phyloP scores from a whole-genome alignment of 1,284 basidiomycete species.

The Irpex rosettiformis region DNA sequence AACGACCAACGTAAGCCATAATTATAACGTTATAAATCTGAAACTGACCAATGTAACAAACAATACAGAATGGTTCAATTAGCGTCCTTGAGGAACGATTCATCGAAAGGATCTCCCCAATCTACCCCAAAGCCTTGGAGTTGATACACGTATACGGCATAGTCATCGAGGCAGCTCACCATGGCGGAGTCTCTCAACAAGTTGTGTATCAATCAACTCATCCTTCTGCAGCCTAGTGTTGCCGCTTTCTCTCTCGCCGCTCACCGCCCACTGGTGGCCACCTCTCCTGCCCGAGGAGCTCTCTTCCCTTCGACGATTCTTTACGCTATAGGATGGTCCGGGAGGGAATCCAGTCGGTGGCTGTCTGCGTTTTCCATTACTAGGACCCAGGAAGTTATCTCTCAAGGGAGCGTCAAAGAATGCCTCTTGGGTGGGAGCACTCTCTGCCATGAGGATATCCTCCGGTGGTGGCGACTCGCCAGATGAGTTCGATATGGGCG shows the following conservation, averaged over 20 bases:
- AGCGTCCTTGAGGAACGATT: slow-evolving; percentile 28
- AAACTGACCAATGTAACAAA: neutral
- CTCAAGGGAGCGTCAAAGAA: neutral
- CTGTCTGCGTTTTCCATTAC: slow-evolving; percentile 28
- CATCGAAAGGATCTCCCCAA: slow-evolving; percentile 47
- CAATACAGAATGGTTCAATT: slow-evolving; percentile 5
- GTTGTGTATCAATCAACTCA: slow-evolving; percentile 36
- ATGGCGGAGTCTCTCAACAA: slow-evolving; percentile 37
- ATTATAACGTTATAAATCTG: neutral
- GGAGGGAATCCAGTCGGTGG: slow-evolving; percentile 25
- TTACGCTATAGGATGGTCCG: slow-evolving; percentile 22
- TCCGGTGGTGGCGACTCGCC: slow-evolving; percentile 18
- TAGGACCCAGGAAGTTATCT: neutral
- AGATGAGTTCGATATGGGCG: slow-evolving; percentile 24
- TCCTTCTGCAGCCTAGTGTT: slow-evolving; percentile 32
- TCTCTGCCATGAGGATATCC: slow-evolving; percentile 5
- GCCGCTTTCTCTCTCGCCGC: slow-evolving; percentile 22
- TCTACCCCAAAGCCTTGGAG: slow-evolving; percentile 27
- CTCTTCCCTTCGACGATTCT: slow-evolving; percentile 40
- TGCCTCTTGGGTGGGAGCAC: neutral
- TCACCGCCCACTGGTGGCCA: slow-evolving; percentile 19
- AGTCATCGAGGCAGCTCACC: slow-evolving; percentile 25
- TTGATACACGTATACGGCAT: neutral
- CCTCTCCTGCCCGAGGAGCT: neutral
- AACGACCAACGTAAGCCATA: neutral